These are phyloP conservation scores for Liriodendron chinense DNA, from an alignment of 164 flowering plant genomes.

Conservation along the genomic window DNA sequence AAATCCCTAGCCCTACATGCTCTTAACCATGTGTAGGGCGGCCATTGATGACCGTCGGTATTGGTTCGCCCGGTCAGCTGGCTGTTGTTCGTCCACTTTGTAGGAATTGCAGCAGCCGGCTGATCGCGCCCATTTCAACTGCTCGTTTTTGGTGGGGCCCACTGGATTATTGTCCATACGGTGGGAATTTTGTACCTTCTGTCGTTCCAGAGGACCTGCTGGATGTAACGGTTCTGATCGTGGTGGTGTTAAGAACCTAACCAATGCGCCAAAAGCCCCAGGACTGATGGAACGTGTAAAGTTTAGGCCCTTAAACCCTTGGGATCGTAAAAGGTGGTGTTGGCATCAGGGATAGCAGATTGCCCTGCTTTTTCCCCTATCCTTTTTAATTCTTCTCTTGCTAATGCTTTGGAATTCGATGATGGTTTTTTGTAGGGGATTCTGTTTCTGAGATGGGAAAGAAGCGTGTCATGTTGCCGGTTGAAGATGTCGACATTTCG, in stretches of 20 bases:
- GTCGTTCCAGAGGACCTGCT: background rate
- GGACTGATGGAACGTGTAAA: too few species aligned
- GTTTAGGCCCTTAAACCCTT: too few species aligned
- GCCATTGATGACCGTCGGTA: background rate
- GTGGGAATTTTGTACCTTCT: too few species aligned
- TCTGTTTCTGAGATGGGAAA: slow-evolving; percentile 7
- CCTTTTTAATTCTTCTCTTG: background rate
- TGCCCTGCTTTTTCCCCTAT: background rate
- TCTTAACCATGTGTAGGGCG: background rate
- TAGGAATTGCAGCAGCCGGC: background rate
- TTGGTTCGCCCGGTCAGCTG: background rate
- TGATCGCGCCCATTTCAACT: background rate
- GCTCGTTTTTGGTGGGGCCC: background rate
- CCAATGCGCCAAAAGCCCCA: too few species aligned
- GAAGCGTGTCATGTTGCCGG: slow-evolving; percentile 58
- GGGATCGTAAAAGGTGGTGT: too few species aligned
- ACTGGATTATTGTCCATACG: background rate
- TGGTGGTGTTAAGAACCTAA: background rate
- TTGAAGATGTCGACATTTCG: slow-evolving; percentile 51
- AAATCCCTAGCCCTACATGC: too few species aligned
- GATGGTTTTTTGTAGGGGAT: background rate
- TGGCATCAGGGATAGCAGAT: background rate
- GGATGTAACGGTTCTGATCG: background rate
- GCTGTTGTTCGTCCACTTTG: background rate
- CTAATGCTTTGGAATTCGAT: background rate